Evolutionary conservation across 2,329 filamentous ascomycete species (phyloP).

Genomic region (Calycina marina): DNA sequence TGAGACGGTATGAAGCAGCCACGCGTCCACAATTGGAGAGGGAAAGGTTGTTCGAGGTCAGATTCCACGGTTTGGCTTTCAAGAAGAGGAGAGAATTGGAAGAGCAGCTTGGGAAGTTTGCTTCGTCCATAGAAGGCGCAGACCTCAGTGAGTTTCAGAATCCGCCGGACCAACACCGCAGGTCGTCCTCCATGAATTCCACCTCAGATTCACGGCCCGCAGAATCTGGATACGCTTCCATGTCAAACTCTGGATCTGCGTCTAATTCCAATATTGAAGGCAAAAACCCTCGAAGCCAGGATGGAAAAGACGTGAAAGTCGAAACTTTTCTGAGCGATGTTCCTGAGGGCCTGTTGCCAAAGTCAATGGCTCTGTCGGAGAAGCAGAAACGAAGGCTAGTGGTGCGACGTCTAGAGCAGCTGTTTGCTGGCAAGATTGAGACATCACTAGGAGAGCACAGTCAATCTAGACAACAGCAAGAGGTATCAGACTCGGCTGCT

Average conservation of each 20-base stretch:
- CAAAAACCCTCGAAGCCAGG: too few relatives aligned
- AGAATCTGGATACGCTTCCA: constrained; percentile 51
- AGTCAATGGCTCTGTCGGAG: constrained; percentile 47
- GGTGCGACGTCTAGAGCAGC: constrained; percentile 61
- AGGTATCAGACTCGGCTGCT: constrained; percentile 38
- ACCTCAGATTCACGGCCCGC: constrained; percentile 26
- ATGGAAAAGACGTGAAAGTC: constrained; percentile 39
- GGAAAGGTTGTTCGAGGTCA: constrained; percentile 73
- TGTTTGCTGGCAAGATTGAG: constrained; percentile 60
- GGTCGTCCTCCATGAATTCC: constrained; percentile 22
- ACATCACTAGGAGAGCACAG: constrained; percentile 16
- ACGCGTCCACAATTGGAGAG: constrained; percentile 52
- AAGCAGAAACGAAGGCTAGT: constrained; percentile 64
- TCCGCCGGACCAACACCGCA: background rate
- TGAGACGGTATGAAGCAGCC: constrained; percentile 56
- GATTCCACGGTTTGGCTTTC: constrained; percentile 57
- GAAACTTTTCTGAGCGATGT: constrained; percentile 60
- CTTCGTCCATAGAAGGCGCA: constrained; percentile 43
- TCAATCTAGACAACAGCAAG: constrained; percentile 25
- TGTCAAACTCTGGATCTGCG: constrained; percentile 30
- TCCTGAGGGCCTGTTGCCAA: constrained; percentile 51
- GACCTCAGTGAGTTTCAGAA: constrained; percentile 23
- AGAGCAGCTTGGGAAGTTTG: constrained; percentile 56
- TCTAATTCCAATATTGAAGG: constrained; percentile 1
- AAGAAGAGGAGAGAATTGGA: constrained; percentile 67